Base-by-base conservation (phyloP, 139 green algal species). In the Volvox africanus region DNA sequence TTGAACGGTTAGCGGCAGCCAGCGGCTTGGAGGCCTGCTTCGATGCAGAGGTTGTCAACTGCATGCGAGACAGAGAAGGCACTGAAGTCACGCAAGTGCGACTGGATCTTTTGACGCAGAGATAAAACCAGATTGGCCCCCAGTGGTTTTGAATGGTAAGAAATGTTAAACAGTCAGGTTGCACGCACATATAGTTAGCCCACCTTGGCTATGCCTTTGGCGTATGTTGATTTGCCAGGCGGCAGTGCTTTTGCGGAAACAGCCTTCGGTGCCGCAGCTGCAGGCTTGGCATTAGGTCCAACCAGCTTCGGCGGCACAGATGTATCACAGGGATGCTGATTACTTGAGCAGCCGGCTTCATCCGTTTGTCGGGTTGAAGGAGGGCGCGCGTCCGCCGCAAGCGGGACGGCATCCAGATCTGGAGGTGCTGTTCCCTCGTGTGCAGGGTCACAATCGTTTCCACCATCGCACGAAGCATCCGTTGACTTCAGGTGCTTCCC, bases 11-110 rank as follows among this genome's bases (percentile, higher is more conserved):
- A 1, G 32, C n/a, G 5, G 55, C 12, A 37, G 5, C 44, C 0
- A 89, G 37, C 11, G 85, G 85, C 71, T 82, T 89, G 28, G 44
- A 36, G 36, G 65, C 26, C 33, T 67, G 32, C 16, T n/a, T 75
- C 11, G 32, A 5, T 20, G 19, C 84, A 11, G 28, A 11, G 1
- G 81, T n/a, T 12, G 61, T 87, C n/a, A 61, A n/a, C 61, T 76
- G 81, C 30, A 12, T 16, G 22, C 22, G 30, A 55, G 44, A 9
- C 44, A 55, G 44, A 55, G 44, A n/a, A n/a, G n/a, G 5, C 44
- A 55, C 44, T 55, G 5, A 5, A 55, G 44, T 55, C 44, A 55
- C 44, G 44, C 44, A 55, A 55, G 44, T 55, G 44, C 44, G 44
- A 55, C 44, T 55, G 44, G 44, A 55, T 55, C 44, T 9, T 55